A percentile compares a stretch with the other conserved stretches of the same genome.
Evolutionary conservation across 2,329 filamentous ascomycete genomes (phyloP).

Genomic region (Aspergillaceae sp.): DNA sequence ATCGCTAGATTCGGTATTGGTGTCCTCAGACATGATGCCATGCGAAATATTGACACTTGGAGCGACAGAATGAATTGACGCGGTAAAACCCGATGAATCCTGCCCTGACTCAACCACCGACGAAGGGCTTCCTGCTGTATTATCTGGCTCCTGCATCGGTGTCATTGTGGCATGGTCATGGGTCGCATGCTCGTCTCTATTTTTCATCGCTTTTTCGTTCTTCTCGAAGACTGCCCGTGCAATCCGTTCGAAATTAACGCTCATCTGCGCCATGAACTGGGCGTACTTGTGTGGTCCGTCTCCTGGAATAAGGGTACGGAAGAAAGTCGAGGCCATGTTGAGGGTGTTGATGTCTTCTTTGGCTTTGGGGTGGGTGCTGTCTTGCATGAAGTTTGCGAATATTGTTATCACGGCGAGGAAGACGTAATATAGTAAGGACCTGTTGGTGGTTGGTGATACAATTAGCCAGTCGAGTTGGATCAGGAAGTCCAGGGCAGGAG

Average conservation of each 20-base stretch:
- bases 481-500: not conserved
- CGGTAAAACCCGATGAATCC: not conserved
- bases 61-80: not conserved
- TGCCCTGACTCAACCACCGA: not conserved
- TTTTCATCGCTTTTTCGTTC: slow-evolving; percentile 59
- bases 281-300: slow-evolving; percentile 80
- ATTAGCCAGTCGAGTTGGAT: no score
- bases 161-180: not conserved
- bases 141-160: slow-evolving; percentile 9
- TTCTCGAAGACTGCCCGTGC: slow-evolving; percentile 79
- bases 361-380: slow-evolving; percentile 71
- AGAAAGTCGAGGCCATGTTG: slow-evolving; percentile 78
- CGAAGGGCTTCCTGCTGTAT: not conserved
- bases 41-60: not conserved
- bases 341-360: slow-evolving; percentile 78
- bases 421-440: slow-evolving; percentile 86
- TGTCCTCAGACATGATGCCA: not conserved
- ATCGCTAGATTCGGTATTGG: no score
- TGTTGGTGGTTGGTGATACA: slow-evolving; percentile 13
- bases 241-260: slow-evolving; percentile 85
- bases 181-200: not conserved
- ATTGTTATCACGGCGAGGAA: slow-evolving; percentile 85
- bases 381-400: slow-evolving; percentile 88
- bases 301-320: slow-evolving; percentile 66
- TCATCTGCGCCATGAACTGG: slow-evolving; percentile 81